These are phyloP conservation scores for Globisporangium emineosum DNA, from an alignment of 352 stramenopile species.

Conservation along the genomic window DNA sequence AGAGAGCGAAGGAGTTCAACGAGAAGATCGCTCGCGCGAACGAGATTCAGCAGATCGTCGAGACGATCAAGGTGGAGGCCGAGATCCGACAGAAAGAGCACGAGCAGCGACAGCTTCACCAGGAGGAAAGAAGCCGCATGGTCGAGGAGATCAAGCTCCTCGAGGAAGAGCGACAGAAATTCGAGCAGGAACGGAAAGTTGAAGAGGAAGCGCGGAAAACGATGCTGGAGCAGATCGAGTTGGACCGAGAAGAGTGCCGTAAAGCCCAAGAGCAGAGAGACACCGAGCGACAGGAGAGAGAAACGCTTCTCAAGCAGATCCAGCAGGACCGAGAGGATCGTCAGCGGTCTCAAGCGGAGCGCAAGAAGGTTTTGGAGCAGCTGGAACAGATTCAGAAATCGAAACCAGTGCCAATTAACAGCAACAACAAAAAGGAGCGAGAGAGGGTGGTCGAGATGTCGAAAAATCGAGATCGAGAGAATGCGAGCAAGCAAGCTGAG, in stretches of 20 bases:
- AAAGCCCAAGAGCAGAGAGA: neutral
- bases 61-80: constrained; percentile 3
- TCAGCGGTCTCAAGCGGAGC: neutral
- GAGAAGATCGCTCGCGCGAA: neutral
- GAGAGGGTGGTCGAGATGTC: neutral
- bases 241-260: constrained; percentile 8
- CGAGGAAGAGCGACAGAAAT: constrained; percentile 2
- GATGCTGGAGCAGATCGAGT: constrained; percentile 8
- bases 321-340: constrained; percentile 4
- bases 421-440: neutral
- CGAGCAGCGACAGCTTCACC: neutral
- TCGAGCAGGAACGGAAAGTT: neutral
- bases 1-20: neutral
- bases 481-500: neutral
- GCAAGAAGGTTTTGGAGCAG: neutral
- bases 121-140: neutral
- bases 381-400: neutral
- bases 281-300: neutral
- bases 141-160: neutral
- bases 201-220: neutral
- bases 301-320: neutral
- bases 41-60: constrained; percentile 6
- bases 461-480: neutral
- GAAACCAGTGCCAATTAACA: neutral
- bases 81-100: neutral